A percentile compares a stretch with the other conserved stretches of the same genome.
phyloP scores from a whole-genome alignment of 139 green algal species.

The Astrephomene gubernaculifera region DNA sequence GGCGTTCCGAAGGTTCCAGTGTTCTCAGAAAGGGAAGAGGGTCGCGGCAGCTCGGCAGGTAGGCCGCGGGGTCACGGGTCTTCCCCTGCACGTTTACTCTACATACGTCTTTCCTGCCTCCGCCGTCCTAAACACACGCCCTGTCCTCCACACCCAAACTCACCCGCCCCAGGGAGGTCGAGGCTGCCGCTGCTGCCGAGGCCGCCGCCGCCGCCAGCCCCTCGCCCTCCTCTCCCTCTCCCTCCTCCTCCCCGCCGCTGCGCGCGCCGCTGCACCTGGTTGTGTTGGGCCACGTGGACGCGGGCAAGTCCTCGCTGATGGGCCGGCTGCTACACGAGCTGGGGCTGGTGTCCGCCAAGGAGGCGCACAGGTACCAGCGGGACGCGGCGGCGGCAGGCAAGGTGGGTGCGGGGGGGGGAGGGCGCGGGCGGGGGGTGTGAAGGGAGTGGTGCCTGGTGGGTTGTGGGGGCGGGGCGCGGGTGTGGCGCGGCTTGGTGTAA shows the following conservation, averaged over 20 bases:
- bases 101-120: no score
- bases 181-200: slow-evolving; percentile 47
- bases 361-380: slow-evolving; percentile 80
- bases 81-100: no score
- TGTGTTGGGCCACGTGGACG: slow-evolving; percentile 96
- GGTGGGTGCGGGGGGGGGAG: slow-evolving; percentile 38
- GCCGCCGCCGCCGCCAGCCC: not conserved
- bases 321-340: slow-evolving; percentile 91
- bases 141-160: no score
- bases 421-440: not conserved
- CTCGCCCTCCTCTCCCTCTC: not conserved
- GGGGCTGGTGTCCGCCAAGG: slow-evolving; percentile 69
- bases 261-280: slow-evolving; percentile 81
- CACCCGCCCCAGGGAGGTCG: slow-evolving; percentile 53
- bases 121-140: no score
- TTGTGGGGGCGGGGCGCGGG: not conserved
- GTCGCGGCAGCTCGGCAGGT: no score
- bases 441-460: no score
- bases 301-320: slow-evolving; percentile 98
- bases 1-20: no score
- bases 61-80: no score
- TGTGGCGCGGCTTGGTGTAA: not conserved
- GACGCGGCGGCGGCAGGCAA: slow-evolving; percentile 88
- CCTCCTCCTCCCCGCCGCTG: slow-evolving; percentile 1
- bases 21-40: no score